Evolutionary conservation across 1,284 basidiomycete species (phyloP).

Genomic region (Fomitopsis palustris): DNA sequence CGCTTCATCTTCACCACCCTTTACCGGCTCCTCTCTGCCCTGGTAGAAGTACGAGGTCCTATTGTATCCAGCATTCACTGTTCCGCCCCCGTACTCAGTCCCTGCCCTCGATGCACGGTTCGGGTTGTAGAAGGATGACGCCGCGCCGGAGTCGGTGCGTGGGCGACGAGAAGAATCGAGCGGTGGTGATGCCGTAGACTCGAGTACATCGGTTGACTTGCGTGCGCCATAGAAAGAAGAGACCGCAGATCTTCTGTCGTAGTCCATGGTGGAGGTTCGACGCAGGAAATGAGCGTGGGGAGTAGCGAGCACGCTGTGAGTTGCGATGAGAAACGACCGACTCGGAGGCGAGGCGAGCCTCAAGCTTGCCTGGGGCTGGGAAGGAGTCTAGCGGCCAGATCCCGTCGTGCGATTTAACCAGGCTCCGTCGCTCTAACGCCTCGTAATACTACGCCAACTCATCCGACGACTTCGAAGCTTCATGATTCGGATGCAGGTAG

Average conservation of each 20-base stretch:
- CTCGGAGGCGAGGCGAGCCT: background rate
- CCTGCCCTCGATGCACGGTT: constrained; percentile 37
- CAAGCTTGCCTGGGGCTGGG: background rate
- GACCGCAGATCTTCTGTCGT: constrained; percentile 68
- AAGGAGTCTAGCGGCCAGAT: background rate
- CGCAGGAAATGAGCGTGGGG: background rate
- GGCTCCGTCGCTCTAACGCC: background rate
- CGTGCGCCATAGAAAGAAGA: constrained; percentile 74
- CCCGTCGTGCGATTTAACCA: background rate
- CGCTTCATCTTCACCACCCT: constrained; percentile 66
- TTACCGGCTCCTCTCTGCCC: constrained; percentile 69
- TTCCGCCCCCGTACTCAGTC: constrained; percentile 40
- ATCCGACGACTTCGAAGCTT: too few relatives aligned
- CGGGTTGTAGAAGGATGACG: constrained; percentile 57
- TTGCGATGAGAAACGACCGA: background rate
- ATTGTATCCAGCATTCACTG: constrained; percentile 62
- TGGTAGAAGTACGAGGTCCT: constrained; percentile 57
- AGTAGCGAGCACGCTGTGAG: background rate
- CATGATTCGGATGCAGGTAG: too few relatives aligned
- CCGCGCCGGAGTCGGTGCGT: constrained; percentile 51
- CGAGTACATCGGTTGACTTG: constrained; percentile 59
- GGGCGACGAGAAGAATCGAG: constrained; percentile 31
- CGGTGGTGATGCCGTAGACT: constrained; percentile 34
- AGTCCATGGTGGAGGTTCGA: constrained; percentile 36
- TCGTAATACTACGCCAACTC: background rate